These are phyloP conservation scores for Olyra latifolia DNA, from an alignment of 176 grass and related monocot genomes.

Conservation along the genomic window DNA sequence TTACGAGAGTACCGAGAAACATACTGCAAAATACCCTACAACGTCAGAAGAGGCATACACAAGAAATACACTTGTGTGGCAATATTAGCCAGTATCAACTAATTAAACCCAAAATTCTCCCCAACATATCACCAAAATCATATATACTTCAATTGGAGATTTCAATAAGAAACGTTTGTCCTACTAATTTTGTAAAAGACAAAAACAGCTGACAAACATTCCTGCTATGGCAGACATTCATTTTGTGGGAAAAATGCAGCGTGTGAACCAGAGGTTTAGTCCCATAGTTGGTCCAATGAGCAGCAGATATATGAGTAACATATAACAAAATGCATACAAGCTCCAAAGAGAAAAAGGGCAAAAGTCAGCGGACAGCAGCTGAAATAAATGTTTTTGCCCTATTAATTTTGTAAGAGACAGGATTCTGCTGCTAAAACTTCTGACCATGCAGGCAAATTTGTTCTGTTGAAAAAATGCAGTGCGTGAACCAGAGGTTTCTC, in stretches of 20 bases:
- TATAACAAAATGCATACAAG: background rate
- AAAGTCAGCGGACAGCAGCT: background rate
- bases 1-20: constrained; percentile 82
- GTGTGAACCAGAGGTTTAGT: background rate
- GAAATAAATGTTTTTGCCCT: background rate
- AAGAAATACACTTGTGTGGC: background rate
- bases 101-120: background rate
- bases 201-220: background rate
- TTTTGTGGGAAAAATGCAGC: background rate
- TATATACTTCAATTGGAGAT: constrained; percentile 10
- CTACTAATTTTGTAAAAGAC: background rate
- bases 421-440: too few species aligned
- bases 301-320: background rate
- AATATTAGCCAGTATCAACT: background rate
- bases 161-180: background rate
- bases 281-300: background rate
- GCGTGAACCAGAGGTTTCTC: too few species aligned
- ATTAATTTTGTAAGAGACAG: too few species aligned
- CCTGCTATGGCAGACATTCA: background rate
- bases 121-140: background rate
- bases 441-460: too few species aligned
- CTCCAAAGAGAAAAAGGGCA: background rate
- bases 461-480: too few species aligned
- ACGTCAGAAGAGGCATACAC: constrained; percentile 20
- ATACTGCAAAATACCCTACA: constrained; percentile 59